phyloP scores from a whole-genome alignment of 495 filamentous ascomycete genomes.

The Trichoderma gamsii region DNA sequence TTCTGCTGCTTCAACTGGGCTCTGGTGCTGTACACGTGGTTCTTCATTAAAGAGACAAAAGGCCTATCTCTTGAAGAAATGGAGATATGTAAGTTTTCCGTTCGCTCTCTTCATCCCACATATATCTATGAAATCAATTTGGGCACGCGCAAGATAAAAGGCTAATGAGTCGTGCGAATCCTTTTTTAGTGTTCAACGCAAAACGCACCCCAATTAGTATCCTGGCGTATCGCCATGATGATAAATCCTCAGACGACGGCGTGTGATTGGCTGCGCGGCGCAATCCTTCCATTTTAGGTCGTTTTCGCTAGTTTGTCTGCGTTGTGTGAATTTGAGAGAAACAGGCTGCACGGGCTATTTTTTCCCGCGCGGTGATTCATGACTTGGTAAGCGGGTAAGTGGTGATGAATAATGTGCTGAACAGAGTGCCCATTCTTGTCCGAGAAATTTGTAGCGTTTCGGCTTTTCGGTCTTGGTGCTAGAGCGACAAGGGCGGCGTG shows the following conservation, averaged over 20 bases:
- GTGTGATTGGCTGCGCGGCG: neutral
- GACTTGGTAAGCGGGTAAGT: neutral
- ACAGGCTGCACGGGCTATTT: neutral
- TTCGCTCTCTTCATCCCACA: neutral
- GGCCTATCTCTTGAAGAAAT: conserved; percentile 25
- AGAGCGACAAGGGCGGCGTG: neutral
- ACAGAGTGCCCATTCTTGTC: neutral
- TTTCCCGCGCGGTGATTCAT: neutral
- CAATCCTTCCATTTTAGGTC: neutral
- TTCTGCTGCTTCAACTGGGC: conserved; percentile 48
- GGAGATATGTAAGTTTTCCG: conserved; percentile 16
- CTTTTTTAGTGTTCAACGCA: conserved; percentile 1
- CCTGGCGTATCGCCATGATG: neutral
- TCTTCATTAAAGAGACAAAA: conserved; percentile 43
- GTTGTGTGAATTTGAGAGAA: neutral
- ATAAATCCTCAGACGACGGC: conserved; percentile 2
- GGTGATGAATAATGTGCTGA: neutral
- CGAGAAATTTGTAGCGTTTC: neutral
- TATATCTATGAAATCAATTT: neutral
- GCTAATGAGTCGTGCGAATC: neutral
- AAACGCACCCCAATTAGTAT: neutral
- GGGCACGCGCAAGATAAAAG: neutral
- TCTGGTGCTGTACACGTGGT: conserved; percentile 37
- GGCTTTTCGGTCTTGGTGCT: neutral
- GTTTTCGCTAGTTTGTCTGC: neutral